Conservation (phyloP, 495 filamentous ascomycete species). For the Lasiosphaeris hirsuta region DNA sequence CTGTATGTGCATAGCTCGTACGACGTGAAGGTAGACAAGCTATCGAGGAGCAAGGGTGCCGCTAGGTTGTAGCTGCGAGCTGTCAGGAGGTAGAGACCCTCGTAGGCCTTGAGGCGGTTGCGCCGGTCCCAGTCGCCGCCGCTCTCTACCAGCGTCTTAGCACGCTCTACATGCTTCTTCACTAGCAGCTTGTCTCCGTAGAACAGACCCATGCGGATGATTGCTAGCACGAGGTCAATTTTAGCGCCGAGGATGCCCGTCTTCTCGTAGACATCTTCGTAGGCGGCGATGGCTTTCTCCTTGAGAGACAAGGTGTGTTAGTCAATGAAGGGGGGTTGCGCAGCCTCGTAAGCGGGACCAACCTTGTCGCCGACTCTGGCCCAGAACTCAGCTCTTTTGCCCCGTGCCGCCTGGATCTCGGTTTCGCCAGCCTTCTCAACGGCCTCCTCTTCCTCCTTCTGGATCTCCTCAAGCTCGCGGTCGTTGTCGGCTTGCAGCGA, state of each 20-base stretch:
- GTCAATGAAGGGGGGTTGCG: not conserved
- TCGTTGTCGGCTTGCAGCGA: constrained; percentile 82
- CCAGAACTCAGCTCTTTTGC: constrained; percentile 94
- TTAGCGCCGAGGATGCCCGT: constrained; percentile 91
- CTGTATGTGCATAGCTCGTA: constrained; percentile 97
- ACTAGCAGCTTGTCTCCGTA: constrained; percentile 87
- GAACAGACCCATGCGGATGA: constrained; percentile 92
- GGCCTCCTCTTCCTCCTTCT: constrained; percentile 94
- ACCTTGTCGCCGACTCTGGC: constrained; percentile 95
- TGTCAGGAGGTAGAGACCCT: constrained; percentile 88
- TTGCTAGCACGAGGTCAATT: constrained; percentile 93
- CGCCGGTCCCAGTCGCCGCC: constrained; percentile 98
- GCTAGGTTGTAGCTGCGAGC: constrained; percentile 84
- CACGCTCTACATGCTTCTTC: constrained; percentile 89
- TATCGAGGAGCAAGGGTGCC: constrained; percentile 91
- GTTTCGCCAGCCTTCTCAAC: constrained; percentile 94
- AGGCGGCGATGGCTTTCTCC: constrained; percentile 89
- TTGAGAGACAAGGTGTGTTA: constrained; percentile 32
- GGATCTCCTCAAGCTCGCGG: constrained; percentile 81
- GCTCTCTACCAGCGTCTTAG: constrained; percentile 82
- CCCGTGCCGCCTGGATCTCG: constrained; percentile 85
- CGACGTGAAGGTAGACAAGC: constrained; percentile 96
- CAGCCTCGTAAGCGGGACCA: constrained; percentile 21
- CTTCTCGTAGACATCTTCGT: constrained; percentile 91
- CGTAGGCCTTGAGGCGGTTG: constrained; percentile 97